Conservation (phyloP, 441 rosid species). For the Flueggea neowawraea region DNA sequence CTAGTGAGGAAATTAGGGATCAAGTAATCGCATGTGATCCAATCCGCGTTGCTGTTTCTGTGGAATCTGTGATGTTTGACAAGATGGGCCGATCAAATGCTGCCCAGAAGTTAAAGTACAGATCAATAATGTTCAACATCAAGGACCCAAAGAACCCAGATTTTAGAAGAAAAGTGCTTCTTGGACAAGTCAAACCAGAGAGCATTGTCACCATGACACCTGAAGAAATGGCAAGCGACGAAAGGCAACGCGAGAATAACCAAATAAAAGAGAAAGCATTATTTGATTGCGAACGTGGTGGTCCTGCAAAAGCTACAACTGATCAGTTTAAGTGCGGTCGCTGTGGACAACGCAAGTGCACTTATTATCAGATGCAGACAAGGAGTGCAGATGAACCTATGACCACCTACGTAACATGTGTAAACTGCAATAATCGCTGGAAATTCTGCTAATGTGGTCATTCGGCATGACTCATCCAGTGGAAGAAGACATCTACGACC, state of each 20-base stretch:
- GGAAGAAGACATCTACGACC: no score
- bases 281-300: conserved; percentile 66
- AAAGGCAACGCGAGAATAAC: conserved; percentile 59
- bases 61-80: conserved; percentile 77
- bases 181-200: conserved; percentile 73
- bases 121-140: conserved; percentile 88
- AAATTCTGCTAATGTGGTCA: conserved; percentile 64
- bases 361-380: conserved; percentile 91
- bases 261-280: conserved; percentile 69
- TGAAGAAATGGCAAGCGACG: conserved; percentile 93
- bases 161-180: conserved; percentile 84
- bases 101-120: conserved; percentile 74
- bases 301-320: conserved; percentile 60
- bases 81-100: conserved; percentile 74
- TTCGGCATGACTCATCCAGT: conserved; percentile 7
- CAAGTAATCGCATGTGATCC: conserved; percentile 66
- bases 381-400: conserved; percentile 98
- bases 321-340: conserved; percentile 85
- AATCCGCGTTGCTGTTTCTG: conserved; percentile 68
- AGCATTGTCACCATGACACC: conserved; percentile 58
- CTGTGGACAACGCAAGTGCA: conserved; percentile 71
- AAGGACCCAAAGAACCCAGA: conserved; percentile 83
- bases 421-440: conserved; percentile 75
- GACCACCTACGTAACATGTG: conserved; percentile 92
- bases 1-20: conserved; percentile 43